A percentile compares a stretch with the other conserved stretches of the same genome.
Evolutionary conservation across 805 yeast genomes (phyloP).

Genomic region (Candida ipomoeae): DNA sequence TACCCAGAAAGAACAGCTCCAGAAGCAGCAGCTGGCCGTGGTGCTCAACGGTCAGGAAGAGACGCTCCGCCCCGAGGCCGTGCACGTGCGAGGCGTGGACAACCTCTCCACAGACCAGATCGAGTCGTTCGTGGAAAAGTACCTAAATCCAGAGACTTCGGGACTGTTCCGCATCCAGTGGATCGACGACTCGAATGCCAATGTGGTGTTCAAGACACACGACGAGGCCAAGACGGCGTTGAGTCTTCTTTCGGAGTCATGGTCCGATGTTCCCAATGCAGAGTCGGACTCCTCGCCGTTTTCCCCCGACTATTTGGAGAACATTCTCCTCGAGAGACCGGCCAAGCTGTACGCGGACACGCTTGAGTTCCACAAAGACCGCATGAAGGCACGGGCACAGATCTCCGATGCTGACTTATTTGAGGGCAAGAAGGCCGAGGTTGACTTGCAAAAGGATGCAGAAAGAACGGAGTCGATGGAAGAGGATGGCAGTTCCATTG

Average conservation of each 20-base stretch:
- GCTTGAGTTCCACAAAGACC: conserved; percentile 30
- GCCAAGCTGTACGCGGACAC: conserved; percentile 39
- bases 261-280: conserved; percentile 8
- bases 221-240: conserved; percentile 39
- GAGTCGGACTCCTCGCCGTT: conserved; percentile 5
- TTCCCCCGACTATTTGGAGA: conserved; percentile 19
- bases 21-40: conserved; percentile 32
- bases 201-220: conserved; percentile 48
- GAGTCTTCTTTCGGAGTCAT: conserved; percentile 26
- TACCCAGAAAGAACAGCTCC: conserved; percentile 25
- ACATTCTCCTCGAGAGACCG: conserved; percentile 33
- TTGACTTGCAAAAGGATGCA: conserved; percentile 2
- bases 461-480: conserved; percentile 23
- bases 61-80: conserved; percentile 42
- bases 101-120: conserved; percentile 58
- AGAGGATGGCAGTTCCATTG: conserved; percentile 35
- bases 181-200: conserved; percentile 61
- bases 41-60: conserved; percentile 29
- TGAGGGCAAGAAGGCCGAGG: conserved; percentile 14
- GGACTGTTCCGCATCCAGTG: conserved; percentile 51
- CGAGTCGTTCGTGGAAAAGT: conserved; percentile 49
- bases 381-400: conserved; percentile 14
- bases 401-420: conserved; percentile 9
- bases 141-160: conserved; percentile 20
- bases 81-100: conserved; percentile 59